These are phyloP conservation scores for Centella asiatica DNA, from an alignment of 129 eudicot genomes.

Conservation along the genomic window DNA sequence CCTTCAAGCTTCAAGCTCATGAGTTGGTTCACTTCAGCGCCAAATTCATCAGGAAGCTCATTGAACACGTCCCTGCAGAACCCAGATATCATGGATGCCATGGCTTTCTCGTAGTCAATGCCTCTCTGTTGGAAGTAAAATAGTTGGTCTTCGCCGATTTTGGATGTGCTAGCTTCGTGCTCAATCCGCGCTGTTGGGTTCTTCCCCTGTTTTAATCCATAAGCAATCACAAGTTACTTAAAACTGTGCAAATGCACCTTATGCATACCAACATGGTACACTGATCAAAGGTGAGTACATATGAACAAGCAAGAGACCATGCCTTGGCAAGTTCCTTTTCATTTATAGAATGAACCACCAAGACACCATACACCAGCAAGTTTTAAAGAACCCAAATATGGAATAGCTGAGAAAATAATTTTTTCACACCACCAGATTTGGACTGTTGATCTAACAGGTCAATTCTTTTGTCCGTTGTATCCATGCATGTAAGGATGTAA, in stretches of 20 bases:
- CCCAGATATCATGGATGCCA: conserved; percentile 98
- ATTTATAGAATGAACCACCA: too few species aligned
- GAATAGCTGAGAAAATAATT: too few species aligned
- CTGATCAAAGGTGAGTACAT: background rate
- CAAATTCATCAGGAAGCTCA: conserved; percentile 92
- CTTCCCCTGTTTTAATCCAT: conserved; percentile 42
- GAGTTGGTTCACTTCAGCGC: conserved; percentile 91
- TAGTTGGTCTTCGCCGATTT: conserved; percentile 92
- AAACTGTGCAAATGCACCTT: too few species aligned
- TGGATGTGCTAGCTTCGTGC: conserved; percentile 96
- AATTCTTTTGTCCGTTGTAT: too few species aligned
- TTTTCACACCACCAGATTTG: too few species aligned
- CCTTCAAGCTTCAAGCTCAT: conserved; percentile 96
- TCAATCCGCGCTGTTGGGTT: conserved; percentile 74
- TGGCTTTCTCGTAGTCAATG: conserved; percentile 85
- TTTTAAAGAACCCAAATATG: too few species aligned
- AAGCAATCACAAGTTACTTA: background rate
- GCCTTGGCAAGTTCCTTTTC: too few species aligned
- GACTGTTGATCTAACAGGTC: too few species aligned
- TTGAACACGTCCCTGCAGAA: conserved; percentile 89
- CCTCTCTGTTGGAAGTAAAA: conserved; percentile 98
- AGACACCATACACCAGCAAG: too few species aligned
- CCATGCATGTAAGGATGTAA: too few species aligned
- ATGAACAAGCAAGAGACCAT: background rate
- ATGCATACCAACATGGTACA: background rate